phyloP scores from a whole-genome alignment of 768 basidiomycete species.

The Gymnopilus dilepis region DNA sequence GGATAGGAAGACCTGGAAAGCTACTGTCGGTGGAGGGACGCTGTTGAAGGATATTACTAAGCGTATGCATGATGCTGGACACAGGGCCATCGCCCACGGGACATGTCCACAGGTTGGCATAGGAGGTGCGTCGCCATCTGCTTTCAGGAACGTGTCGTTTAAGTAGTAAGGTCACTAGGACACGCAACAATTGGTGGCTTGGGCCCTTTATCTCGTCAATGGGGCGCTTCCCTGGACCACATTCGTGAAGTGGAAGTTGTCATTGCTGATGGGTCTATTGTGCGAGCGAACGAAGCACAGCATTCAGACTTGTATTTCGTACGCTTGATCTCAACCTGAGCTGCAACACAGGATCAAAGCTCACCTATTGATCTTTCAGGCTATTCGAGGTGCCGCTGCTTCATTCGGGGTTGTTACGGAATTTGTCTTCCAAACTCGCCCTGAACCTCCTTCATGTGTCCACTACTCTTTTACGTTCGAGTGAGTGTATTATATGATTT shows the following conservation, averaged over 20 bases:
- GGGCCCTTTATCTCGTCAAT: conserved; percentile 13
- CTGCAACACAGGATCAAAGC: neutral
- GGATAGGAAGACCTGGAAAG: conserved; percentile 12
- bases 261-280: conserved; percentile 10
- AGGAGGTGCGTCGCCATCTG: neutral
- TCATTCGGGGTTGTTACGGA: conserved; percentile 15
- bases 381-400: conserved; percentile 11
- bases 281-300: conserved; percentile 9
- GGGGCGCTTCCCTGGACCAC: conserved; percentile 12
- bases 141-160: neutral
- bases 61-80: conserved; percentile 13
- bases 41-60: conserved; percentile 12
- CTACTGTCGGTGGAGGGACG: conserved; percentile 12
- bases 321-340: neutral
- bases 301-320: conserved; percentile 11
- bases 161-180: neutral
- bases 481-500: neutral
- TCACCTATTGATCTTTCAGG: neutral
- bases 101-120: conserved; percentile 14
- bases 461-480: conserved; percentile 13
- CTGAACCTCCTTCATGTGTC: conserved; percentile 11
- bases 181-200: conserved; percentile 14
- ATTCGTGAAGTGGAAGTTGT: conserved; percentile 18
- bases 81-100: conserved; percentile 12
- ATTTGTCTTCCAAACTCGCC: conserved; percentile 14